These are phyloP conservation scores for Pleomassaria siparia DNA, from an alignment of 2,329 filamentous ascomycete genomes.

Conservation along the genomic window DNA sequence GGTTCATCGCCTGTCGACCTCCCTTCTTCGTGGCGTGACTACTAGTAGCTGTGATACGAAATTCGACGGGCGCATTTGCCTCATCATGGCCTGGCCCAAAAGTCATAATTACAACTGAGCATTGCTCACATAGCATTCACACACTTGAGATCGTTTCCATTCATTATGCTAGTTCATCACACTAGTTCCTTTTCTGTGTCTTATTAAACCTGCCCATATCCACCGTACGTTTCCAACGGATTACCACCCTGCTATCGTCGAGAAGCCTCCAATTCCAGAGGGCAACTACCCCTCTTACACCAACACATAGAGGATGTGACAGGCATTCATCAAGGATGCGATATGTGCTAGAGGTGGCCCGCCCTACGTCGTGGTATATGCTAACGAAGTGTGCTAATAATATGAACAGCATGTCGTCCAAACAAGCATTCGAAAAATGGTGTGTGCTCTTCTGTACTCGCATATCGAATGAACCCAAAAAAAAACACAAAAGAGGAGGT, in stretches of 20 bases:
- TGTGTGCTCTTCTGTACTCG: too few relatives aligned
- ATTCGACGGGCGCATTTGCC: neutral
- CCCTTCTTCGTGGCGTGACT: too few relatives aligned
- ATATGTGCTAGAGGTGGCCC: neutral
- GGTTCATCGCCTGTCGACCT: too few relatives aligned
- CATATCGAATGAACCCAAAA: neutral
- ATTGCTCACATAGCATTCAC: neutral
- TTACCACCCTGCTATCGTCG: too few relatives aligned
- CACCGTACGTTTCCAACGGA: neutral
- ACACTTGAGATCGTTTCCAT: neutral
- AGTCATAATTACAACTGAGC: neutral
- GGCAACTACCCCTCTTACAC: neutral
- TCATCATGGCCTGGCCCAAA: neutral
- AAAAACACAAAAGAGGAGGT: too few relatives aligned
- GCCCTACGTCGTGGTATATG: neutral
- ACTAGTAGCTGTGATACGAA: neutral
- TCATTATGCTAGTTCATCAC: slow-evolving; percentile 2
- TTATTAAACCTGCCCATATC: neutral
- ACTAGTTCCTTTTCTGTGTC: neutral
- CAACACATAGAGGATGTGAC: neutral
- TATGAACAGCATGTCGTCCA: neutral
- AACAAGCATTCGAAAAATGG: slow-evolving; percentile 1
- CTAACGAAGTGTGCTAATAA: neutral
- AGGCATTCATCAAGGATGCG: neutral
- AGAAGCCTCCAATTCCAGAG: neutral